Percentiles rank a stretch among this genome's conserved stretches.
These are phyloP conservation scores for Tuctoria greenei DNA, from an alignment of 176 grass and related monocot genomes.

Conservation along the genomic window DNA sequence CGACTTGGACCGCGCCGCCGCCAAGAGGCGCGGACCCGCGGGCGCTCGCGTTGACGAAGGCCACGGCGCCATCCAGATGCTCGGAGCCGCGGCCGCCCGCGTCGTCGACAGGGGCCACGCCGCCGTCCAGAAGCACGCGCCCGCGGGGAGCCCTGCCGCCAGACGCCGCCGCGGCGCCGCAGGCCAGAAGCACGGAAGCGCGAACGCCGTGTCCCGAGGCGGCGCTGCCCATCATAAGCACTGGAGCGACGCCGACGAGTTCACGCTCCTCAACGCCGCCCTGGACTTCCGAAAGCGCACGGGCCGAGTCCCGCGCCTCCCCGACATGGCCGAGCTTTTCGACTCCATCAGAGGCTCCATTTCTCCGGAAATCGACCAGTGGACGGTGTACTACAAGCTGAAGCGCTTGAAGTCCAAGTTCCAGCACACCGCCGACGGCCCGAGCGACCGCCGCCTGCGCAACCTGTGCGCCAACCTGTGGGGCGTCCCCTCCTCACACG, in stretches of 20 bases:
- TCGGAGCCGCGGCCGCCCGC: slow-evolving; percentile 23
- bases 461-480: slow-evolving; percentile 56
- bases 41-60: neutral
- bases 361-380: slow-evolving; percentile 37
- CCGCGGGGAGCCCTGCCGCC: neutral
- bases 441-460: slow-evolving; percentile 55
- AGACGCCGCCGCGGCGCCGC: neutral
- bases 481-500: slow-evolving; percentile 31
- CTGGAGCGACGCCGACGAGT: slow-evolving; percentile 65
- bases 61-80: slow-evolving; percentile 23
- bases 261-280: slow-evolving; percentile 54
- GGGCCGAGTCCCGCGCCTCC: slow-evolving; percentile 41
- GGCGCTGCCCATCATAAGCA: slow-evolving; percentile 40
- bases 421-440: slow-evolving; percentile 19
- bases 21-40: neutral
- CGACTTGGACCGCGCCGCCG: neutral
- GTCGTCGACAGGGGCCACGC: slow-evolving; percentile 1
- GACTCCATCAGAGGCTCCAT: slow-evolving; percentile 39
- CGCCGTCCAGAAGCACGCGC: slow-evolving; percentile 25
- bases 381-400: slow-evolving; percentile 59
- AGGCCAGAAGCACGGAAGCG: neutral
- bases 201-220: neutral
- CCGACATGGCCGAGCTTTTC: slow-evolving; percentile 43
- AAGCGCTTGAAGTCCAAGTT: slow-evolving; percentile 66
- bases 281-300: slow-evolving; percentile 53